phyloP scores from a whole-genome alignment of 2,329 filamentous ascomycete species.

The Trichoderma simmonsii region DNA sequence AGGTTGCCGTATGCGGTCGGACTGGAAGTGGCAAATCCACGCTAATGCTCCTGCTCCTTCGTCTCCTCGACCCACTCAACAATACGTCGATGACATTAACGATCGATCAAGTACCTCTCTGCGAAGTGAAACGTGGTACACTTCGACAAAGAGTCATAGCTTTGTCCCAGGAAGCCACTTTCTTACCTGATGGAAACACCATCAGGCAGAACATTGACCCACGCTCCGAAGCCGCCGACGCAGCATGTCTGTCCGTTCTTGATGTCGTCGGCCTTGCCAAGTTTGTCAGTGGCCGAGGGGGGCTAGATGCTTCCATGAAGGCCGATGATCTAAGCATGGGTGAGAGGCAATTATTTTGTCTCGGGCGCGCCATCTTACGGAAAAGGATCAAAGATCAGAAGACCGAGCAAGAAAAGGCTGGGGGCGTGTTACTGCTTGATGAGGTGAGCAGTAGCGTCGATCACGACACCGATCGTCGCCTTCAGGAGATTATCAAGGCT shows the following conservation, averaged over 20 bases:
- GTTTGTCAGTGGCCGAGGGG: no score
- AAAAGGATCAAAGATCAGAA: slow-evolving; percentile 17
- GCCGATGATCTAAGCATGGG: slow-evolving; percentile 50
- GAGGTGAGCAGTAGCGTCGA: slow-evolving; percentile 42
- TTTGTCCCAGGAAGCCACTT: slow-evolving; percentile 50
- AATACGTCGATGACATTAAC: slow-evolving; percentile 1
- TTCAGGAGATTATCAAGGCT: slow-evolving; percentile 37
- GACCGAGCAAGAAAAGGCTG: not conserved
- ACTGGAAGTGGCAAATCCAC: slow-evolving; percentile 43
- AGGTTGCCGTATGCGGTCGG: not conserved
- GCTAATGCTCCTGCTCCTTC: slow-evolving; percentile 36
- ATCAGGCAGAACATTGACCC: not conserved
- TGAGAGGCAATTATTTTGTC: slow-evolving; percentile 60
- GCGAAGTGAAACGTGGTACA: slow-evolving; percentile 35
- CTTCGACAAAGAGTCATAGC: slow-evolving; percentile 47
- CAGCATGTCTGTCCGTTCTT: slow-evolving; percentile 21
- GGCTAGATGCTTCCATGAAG: no score
- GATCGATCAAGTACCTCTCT: slow-evolving; percentile 41
- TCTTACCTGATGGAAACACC: slow-evolving; percentile 37
- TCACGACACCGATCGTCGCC: slow-evolving; percentile 35
- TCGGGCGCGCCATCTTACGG: slow-evolving; percentile 58
- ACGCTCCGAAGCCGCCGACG: not conserved
- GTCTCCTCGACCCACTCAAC: slow-evolving; percentile 36
- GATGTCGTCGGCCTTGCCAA: no score
- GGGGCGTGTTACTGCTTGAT: slow-evolving; percentile 36